Base-by-base conservation (phyloP, 768 basidiomycete species). In the Antrodiella citrinella region DNA sequence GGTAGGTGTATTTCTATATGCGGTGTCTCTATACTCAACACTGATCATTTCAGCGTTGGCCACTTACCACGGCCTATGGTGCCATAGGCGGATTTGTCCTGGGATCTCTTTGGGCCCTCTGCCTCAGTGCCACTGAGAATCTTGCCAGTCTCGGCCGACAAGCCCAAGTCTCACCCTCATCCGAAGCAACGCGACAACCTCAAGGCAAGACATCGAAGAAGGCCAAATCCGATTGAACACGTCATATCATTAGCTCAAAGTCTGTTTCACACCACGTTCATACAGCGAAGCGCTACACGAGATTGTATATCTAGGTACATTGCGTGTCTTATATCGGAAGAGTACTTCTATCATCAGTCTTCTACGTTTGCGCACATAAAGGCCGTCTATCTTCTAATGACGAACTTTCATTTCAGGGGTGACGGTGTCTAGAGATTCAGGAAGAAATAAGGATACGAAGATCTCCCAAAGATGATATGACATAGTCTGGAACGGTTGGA, bases 401-500 rank as follows among this genome's bases (percentile, higher is more conserved):
- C 30, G 30, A 7, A 7, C 30, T 35, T 35, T 35, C 30, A 35
- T 35, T 35, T 35, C 30, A 7, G 30, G 30, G 30, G 30, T 35
- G 30, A 35, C 15, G 30, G 30, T 35, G 30, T 43, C 41, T n/a
- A 19, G 4, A 22, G 30, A 39, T 26, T 47, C 51, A 52, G 18
- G 51, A 48, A 20, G 45, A 39, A 45, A 35, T 35, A 35, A 60
- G 26, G 11, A 50, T 54, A 25, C 77, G 73, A 57, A 98, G 72
- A 67, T 97, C 91, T 26, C 88, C 93, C 54, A 99, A 76, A 5
- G 88, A 84, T 44, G 75, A 58, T 4, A 86, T 84, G 56, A 95
- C 78, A 63, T 80, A 96, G 68, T 87, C 79, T 12, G 95, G 95
- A 7, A 90, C 71, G 44, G 82, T 85, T 3, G 74, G 60, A 19